Conservation (phyloP, 1,139 yeast genomes). For the Wickerhamiella infanticola region DNA sequence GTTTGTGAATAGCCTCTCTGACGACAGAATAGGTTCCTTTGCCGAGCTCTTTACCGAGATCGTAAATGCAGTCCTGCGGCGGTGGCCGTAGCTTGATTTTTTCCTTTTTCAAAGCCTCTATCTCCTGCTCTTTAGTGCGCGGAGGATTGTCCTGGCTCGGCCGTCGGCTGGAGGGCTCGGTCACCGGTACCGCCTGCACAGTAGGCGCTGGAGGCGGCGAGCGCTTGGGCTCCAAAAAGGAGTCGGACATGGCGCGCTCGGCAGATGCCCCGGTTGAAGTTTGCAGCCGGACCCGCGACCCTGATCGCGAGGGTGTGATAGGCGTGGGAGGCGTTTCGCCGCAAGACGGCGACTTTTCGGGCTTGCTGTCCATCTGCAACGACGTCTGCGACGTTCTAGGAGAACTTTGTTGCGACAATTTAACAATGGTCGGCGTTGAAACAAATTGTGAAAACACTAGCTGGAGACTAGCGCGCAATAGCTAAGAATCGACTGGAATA, state of each 20-base stretch:
- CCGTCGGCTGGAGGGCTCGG: background rate
- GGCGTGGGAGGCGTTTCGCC: background rate
- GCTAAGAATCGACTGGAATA: too few species aligned
- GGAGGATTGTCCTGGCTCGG: background rate
- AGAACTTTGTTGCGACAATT: too few species aligned
- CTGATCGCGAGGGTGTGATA: background rate
- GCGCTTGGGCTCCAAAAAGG: background rate
- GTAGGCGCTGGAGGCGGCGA: background rate
- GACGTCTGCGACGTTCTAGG: too few species aligned
- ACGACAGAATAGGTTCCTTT: slow-evolving; percentile 30
- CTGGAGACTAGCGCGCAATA: too few species aligned
- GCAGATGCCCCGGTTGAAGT: background rate
- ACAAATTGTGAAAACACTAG: too few species aligned
- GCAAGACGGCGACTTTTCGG: too few species aligned
- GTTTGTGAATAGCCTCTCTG: slow-evolving; percentile 27
- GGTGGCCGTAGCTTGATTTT: background rate
- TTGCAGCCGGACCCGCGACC: background rate
- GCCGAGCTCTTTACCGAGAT: slow-evolving; percentile 25
- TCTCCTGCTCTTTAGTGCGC: background rate
- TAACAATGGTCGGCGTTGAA: too few species aligned
- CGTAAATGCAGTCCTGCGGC: slow-evolving; percentile 12
- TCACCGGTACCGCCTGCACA: background rate
- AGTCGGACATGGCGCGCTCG: background rate
- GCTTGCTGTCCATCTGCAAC: too few species aligned
- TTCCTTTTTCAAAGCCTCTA: background rate